Base-by-base conservation (phyloP, 352 stramenopile genomes). In the Lagenidium giganteum region DNA sequence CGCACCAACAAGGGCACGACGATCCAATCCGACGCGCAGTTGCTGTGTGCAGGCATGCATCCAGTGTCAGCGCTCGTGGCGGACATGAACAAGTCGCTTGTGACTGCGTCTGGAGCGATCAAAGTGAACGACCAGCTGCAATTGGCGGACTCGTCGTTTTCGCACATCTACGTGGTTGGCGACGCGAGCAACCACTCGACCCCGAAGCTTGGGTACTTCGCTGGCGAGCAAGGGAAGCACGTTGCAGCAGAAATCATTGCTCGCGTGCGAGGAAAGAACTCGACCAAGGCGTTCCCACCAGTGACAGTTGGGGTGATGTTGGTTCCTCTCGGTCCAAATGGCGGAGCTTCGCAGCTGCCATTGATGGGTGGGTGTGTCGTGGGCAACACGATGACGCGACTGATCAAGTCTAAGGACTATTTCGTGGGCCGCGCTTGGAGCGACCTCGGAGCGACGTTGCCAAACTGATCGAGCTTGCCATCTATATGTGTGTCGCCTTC, bases 11-110 rank as follows among this genome's bases (percentile, higher is more conserved):
- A 76, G 27, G 70, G 70, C 29, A 82, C 60, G 8, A 38, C 54
- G 35, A 73, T 87, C 31, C 54, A 64, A n/a, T 70, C 67, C 8
- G 74, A 87, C 41, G 64, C 84, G 17, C 64, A 80, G 54, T 52
- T 82, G 9, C 42, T 78, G 4, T 72, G 59, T 25, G 64, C 54
- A n/a, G 62, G 67, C 3, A 77, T 75, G 26, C 40, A 39, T 20
- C 67, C 67, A 4, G 47, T 68, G 4, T 51, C 42, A 0, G 57
- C 57, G 13, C 32, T 78, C 24, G 47, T 74, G 0, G 32, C 66
- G 36, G 34, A 53, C 28, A 46, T 76, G 27, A 58, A 74, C 30
- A 34, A 57, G 1, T 48, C 38, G 20, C 39, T 76, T n/a, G 56
- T 80, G 11, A 65, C 66, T 12, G 28, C 28, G 12, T 36, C 58